Conservation (phyloP, 192 early-diverging fungal species). For the Gigaspora rosea region DNA sequence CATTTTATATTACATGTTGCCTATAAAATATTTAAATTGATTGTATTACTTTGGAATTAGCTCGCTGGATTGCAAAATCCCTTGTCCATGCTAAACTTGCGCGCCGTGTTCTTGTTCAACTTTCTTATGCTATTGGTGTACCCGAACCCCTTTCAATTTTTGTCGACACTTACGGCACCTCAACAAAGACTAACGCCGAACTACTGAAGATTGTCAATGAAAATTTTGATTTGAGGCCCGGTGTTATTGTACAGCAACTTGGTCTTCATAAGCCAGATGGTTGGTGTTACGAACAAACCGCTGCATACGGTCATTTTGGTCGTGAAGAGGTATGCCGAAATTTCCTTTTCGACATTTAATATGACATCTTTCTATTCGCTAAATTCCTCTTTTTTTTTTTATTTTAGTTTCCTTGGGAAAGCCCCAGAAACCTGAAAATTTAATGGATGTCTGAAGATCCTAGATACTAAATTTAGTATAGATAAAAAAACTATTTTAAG, state of each 20-base stretch:
- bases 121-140: slow-evolving; percentile 98
- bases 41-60: slow-evolving; percentile 29
- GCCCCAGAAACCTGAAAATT: neutral
- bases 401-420: slow-evolving; percentile 22
- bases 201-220: slow-evolving; percentile 92
- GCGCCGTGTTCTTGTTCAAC: slow-evolving; percentile 90
- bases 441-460: too few species aligned
- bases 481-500: too few species aligned
- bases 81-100: slow-evolving; percentile 90
- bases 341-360: neutral
- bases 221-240: slow-evolving; percentile 99
- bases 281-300: slow-evolving; percentile 90
- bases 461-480: too few species aligned
- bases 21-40: too few species aligned
- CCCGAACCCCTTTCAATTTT: slow-evolving; percentile 96
- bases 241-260: slow-evolving; percentile 97
- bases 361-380: neutral
- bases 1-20: too few species aligned
- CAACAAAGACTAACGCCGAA: slow-evolving; percentile 85
- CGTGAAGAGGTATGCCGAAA: slow-evolving; percentile 61
- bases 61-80: slow-evolving; percentile 98
- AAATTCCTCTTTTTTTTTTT: neutral
- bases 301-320: slow-evolving; percentile 94
- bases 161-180: slow-evolving; percentile 96
- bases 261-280: slow-evolving; percentile 89